Evolutionary conservation across 345 rosid species (phyloP).

Genomic region (Zanthoxylum bungeanum): DNA sequence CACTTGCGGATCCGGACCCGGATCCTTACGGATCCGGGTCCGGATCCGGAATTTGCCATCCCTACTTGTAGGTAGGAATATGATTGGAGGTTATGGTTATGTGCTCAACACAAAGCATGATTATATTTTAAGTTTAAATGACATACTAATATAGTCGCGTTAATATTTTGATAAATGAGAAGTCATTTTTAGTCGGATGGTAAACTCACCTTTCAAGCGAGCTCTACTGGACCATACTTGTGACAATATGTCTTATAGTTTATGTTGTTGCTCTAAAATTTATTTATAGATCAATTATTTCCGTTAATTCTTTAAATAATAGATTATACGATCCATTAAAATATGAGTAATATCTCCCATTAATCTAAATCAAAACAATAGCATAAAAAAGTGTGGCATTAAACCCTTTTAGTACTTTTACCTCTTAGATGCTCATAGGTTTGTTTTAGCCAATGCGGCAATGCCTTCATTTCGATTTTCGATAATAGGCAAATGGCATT

Average conservation of each 20-base stretch:
- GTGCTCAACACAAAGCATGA: constrained; percentile 19
- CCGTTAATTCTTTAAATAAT: too few relatives aligned
- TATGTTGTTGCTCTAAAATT: too few relatives aligned
- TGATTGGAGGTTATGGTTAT: constrained; percentile 19
- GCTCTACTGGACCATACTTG: too few relatives aligned
- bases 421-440: not conserved
- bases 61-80: not conserved
- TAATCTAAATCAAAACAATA: too few relatives aligned
- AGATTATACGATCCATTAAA: too few relatives aligned
- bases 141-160: too few relatives aligned
- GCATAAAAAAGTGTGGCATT: not conserved
- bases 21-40: too few relatives aligned
- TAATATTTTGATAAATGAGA: too few relatives aligned
- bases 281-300: too few relatives aligned
- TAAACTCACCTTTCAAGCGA: not conserved
- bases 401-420: not conserved
- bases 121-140: not conserved
- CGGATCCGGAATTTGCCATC: too few relatives aligned
- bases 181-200: not conserved
- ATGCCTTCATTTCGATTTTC: not conserved
- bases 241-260: too few relatives aligned
- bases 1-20: too few relatives aligned
- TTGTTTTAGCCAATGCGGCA: not conserved
- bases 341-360: not conserved
- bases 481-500: not conserved